Evolutionary conservation across 2,329 filamentous ascomycete species (phyloP).

Genomic region (Lecanicillium sp.): DNA sequence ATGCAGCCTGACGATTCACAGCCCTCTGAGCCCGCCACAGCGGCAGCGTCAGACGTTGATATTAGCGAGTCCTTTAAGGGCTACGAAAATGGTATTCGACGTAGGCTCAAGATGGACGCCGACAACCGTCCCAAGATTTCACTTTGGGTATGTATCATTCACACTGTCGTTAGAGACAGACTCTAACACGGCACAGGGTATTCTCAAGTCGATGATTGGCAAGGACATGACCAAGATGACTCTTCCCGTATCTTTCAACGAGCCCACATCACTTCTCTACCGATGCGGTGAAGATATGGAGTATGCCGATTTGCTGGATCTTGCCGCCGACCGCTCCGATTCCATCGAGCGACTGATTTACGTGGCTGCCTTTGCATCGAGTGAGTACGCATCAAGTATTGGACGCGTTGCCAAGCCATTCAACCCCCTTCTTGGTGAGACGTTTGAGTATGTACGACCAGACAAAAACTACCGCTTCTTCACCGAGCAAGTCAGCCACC

Average conservation of each 20-base stretch:
- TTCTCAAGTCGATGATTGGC: slow-evolving; percentile 98
- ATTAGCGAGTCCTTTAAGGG: slow-evolving; percentile 75
- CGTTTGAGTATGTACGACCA: slow-evolving; percentile 89
- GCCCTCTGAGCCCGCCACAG: slow-evolving; percentile 14
- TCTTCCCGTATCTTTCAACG: slow-evolving; percentile 94
- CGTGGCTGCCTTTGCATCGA: slow-evolving; percentile 90
- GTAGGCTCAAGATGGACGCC: slow-evolving; percentile 76
- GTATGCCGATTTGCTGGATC: slow-evolving; percentile 86
- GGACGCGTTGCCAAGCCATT: slow-evolving; percentile 96
- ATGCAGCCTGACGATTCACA: slow-evolving; percentile 32
- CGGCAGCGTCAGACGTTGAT: slow-evolving; percentile 41
- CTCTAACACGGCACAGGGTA: slow-evolving; percentile 51
- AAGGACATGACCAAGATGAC: slow-evolving; percentile 99
- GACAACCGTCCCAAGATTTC: slow-evolving; percentile 91
- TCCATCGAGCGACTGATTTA: slow-evolving; percentile 90
- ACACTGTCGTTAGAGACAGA: neutral
- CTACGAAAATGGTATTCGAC: slow-evolving; percentile 82
- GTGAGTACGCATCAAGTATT: slow-evolving; percentile 94
- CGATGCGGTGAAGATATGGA: slow-evolving; percentile 97
- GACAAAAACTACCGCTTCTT: slow-evolving; percentile 99
- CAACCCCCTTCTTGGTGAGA: slow-evolving; percentile 92
- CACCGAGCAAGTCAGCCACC: slow-evolving; percentile 96
- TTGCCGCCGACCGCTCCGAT: slow-evolving; percentile 75
- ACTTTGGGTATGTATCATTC: slow-evolving; percentile 66
- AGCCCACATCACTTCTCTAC: slow-evolving; percentile 90